Evolutionary conservation across 495 filamentous ascomycete genomes (phyloP).

Genomic region (Schizothecium vesticola): DNA sequence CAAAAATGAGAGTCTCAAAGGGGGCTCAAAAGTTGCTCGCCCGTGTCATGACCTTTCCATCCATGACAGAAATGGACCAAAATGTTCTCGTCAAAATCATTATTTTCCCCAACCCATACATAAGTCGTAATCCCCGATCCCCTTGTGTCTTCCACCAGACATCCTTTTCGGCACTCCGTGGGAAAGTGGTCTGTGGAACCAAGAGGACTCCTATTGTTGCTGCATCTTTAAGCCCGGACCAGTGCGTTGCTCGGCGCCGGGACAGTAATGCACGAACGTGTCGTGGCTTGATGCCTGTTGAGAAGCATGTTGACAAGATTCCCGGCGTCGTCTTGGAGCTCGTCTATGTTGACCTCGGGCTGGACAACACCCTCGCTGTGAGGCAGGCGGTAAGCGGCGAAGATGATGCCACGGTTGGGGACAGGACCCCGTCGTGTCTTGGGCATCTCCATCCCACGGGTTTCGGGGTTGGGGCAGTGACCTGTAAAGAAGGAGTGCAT

Average conservation of each 20-base stretch:
- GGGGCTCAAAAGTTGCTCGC: neutral
- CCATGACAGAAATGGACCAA: neutral
- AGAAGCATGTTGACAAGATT: neutral
- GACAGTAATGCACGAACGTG: neutral
- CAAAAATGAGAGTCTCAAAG: neutral
- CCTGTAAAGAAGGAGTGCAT: slow-evolving; percentile 37
- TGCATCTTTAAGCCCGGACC: neutral
- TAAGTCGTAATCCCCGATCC: neutral
- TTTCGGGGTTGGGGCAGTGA: slow-evolving; percentile 11
- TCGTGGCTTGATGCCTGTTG: neutral
- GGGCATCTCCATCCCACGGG: neutral
- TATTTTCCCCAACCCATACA: neutral
- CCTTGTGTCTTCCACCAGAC: neutral
- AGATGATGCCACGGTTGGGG: slow-evolving; percentile 37
- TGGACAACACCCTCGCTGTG: neutral
- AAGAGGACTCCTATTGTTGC: neutral
- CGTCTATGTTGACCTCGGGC: neutral
- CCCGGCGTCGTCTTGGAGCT: neutral
- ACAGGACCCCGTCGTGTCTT: slow-evolving; percentile 5
- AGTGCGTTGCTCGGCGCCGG: neutral
- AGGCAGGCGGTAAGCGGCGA: slow-evolving; percentile 35
- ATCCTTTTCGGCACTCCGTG: neutral
- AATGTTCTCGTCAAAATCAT: neutral
- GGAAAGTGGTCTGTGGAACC: neutral
- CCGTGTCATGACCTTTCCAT: neutral